Evolutionary conservation across 345 rosid genomes (phyloP).

Genomic region (Aquilaria malaccensis): DNA sequence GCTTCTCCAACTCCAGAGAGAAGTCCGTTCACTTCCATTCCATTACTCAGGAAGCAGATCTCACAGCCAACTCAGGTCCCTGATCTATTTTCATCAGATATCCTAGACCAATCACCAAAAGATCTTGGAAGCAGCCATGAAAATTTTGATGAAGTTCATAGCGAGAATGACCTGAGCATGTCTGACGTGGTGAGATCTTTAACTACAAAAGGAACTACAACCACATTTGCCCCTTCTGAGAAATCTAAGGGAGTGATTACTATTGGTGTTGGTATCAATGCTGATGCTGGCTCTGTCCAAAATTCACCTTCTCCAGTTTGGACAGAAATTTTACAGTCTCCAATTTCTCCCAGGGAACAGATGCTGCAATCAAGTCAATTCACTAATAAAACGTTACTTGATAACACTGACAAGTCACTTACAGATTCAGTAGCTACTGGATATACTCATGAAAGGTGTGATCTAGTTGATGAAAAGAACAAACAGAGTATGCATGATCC

Average conservation of each 20-base stretch:
- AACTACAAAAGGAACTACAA: constrained; percentile 25
- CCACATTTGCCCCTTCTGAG: constrained; percentile 17
- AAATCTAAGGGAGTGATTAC: constrained; percentile 20
- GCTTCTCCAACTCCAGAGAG: constrained; percentile 43
- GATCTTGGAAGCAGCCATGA: constrained; percentile 16
- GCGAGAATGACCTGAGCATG: constrained; percentile 20
- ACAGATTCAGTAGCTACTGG: too few species aligned
- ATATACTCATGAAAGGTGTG: too few species aligned
- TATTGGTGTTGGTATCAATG: constrained; percentile 18
- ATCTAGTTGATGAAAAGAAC: too few species aligned
- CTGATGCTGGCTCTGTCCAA: constrained; percentile 13
- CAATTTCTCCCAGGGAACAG: too few species aligned
- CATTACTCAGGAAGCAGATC: constrained; percentile 26
- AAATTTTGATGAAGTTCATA: constrained; percentile 29
- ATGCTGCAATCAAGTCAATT: too few species aligned
- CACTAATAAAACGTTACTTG: too few species aligned
- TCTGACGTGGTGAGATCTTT: constrained; percentile 20
- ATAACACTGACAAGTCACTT: too few species aligned
- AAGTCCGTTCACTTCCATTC: constrained; percentile 37
- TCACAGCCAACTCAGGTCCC: constrained; percentile 20
- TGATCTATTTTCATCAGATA: constrained; percentile 46
- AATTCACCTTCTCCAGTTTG: too few species aligned
- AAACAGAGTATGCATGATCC: too few species aligned
- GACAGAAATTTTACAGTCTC: too few species aligned
- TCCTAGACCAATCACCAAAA: constrained; percentile 25